A percentile compares a stretch with the other conserved stretches of the same genome.
Evolutionary conservation across 441 rosid species (phyloP).

Genomic region (Biscutella auriculata): DNA sequence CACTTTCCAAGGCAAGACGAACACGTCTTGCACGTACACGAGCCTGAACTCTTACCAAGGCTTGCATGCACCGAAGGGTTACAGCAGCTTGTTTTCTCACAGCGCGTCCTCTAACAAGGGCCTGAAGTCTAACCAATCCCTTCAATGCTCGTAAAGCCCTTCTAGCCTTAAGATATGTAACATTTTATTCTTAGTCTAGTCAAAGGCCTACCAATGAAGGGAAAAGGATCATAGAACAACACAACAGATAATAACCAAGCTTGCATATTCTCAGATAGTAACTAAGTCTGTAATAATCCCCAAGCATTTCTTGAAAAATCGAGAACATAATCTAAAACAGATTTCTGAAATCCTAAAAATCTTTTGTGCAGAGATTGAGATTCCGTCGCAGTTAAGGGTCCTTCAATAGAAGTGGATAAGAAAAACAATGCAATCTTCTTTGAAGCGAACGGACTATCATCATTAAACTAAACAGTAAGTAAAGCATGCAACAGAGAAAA

Average conservation of each 20-base stretch:
- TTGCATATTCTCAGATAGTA: neutral
- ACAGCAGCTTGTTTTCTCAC: slow-evolving; percentile 99
- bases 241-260: neutral
- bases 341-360: neutral
- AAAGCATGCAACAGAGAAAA: neutral
- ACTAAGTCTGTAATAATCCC: neutral
- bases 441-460: neutral
- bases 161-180: slow-evolving; percentile 54
- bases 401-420: neutral
- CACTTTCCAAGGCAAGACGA: slow-evolving; percentile 82
- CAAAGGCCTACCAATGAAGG: neutral
- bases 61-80: slow-evolving; percentile 99
- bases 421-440: neutral
- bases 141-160: slow-evolving; percentile 89
- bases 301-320: neutral
- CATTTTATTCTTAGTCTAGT: neutral
- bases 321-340: neutral
- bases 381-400: neutral
- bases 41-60: slow-evolving; percentile 97
- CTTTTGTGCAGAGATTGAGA: neutral
- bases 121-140: slow-evolving; percentile 98
- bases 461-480: neutral
- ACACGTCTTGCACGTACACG: slow-evolving; percentile 95
- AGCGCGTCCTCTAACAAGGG: slow-evolving; percentile 96
- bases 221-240: neutral